Conservation (phyloP, 2,329 filamentous ascomycete species). For the Mycosphaerelloides madeirae region DNA sequence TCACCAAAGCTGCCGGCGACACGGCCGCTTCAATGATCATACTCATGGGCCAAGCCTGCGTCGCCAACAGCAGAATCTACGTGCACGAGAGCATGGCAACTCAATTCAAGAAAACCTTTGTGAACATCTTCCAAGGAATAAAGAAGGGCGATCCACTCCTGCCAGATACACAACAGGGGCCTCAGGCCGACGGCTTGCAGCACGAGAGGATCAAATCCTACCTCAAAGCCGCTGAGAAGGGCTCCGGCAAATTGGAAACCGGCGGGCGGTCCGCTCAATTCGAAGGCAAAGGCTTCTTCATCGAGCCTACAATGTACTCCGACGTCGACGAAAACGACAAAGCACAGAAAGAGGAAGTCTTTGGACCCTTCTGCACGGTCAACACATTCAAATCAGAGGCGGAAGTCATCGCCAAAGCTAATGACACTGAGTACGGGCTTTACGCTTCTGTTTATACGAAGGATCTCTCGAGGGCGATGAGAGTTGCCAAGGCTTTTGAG, state of each 20-base stretch:
- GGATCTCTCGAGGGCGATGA: conserved; percentile 34
- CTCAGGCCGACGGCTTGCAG: conserved; percentile 55
- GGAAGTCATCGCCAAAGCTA: conserved; percentile 34
- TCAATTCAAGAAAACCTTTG: conserved; percentile 58
- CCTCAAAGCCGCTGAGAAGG: conserved; percentile 20
- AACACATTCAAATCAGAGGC: conserved; percentile 34
- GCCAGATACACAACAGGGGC: conserved; percentile 64
- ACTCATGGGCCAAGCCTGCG: conserved; percentile 57
- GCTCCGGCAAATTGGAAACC: conserved; percentile 21
- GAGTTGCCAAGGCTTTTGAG: conserved; percentile 39
- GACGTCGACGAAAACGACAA: conserved; percentile 39
- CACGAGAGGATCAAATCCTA: conserved; percentile 37
- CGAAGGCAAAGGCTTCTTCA: conserved; percentile 38
- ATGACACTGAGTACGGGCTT: conserved; percentile 37
- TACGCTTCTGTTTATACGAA: conserved; percentile 38
- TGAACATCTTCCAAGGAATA: conserved; percentile 51
- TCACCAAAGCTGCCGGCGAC: conserved; percentile 52
- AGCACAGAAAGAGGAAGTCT: conserved; percentile 37
- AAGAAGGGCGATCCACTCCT: conserved; percentile 65
- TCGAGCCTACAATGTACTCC: conserved; percentile 47
- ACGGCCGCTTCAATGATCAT: conserved; percentile 51
- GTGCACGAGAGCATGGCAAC: conserved; percentile 53
- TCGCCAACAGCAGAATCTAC: conserved; percentile 56
- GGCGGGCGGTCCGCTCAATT: conserved; percentile 20
- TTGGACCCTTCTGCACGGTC: conserved; percentile 37